Evolutionary conservation across 2,329 filamentous ascomycete species (phyloP), one percentile per base, ranked within the genome.

Genomic region (Diaporthe vexans): DNA sequence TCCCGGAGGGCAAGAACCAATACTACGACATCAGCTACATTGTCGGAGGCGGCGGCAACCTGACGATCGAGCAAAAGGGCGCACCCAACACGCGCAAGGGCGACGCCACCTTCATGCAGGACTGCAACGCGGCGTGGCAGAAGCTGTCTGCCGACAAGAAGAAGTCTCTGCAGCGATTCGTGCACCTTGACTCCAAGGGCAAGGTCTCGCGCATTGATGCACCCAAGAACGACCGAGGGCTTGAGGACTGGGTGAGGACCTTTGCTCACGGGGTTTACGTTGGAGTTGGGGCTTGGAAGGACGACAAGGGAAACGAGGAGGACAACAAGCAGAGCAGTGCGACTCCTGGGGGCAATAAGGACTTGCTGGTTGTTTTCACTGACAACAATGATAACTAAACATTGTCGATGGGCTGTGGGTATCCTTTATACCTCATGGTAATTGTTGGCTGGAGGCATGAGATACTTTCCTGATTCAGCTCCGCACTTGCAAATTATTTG

Each of bases 361-460:
- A 69, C 37, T 33, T 73, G 51, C 40, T 73, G 48, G 29, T 69
- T 29, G 61, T 68, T 4, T 73, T 68, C 46, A 73, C 51, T 69
- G 71, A 73, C n/a, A 69, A 69, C 43, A 57, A 73, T 15, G 52
- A 69, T 13, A 35, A 65, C 40, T 73, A 9, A 29, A 40, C 15
- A 2, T 91, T 0, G 91, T 91, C 86, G 7, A 33, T 33, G 7
- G 24, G 10, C 3, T 6, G n/a, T 48, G 24, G 40, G 10, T 29
- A 4, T 46, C 1, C n/a, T 40, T 26, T 26, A 26, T 21, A 19
- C 9, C 37, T 11, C 40, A 26, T 17, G 43, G 19, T n/a, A 61
- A 21, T 6, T 17, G 6, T 19, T 15, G 7, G 11, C 7, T 43
- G 24, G 13, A 43, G 21, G 21, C 11, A 13, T 33, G 6, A 33